Evolutionary conservation across 331 rosid genomes (phyloP), one percentile per base, ranked within the genome.

Genomic region (Ulmus americana): DNA sequence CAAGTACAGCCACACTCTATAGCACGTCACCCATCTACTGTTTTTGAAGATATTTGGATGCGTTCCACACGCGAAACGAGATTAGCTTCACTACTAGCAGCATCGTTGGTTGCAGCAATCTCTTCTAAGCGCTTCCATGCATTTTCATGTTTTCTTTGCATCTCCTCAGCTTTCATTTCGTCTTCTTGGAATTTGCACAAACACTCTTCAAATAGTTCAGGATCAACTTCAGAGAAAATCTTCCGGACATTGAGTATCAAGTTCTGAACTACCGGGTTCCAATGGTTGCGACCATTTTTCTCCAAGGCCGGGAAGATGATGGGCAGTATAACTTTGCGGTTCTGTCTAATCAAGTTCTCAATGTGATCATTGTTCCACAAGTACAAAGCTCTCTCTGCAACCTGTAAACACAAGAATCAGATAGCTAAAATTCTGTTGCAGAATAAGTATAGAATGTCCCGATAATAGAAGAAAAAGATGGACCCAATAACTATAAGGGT

Each of bases 311-410:
- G 85, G 55, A 81, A 77, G 70, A 81, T 74, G 63, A 81, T 67
- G 56, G 85, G 85, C 46, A 81, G 65, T 46, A 81, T 74, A 48
- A 67, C 64, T 18, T 59, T 77, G 44, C 65, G 48, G 68, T 81
- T 81, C 55, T 73, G 75, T 70, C 69, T 67, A 57, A 77, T 81
- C 44, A 81, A 74, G 47, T 63, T 70, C 61, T 74, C 75, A 14
- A 77, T 71, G 61, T 77, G 80, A 50, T 74, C 80, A 67, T 81
- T 81, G 73, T 77, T 81, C 80, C 82, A 81, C 55, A 81, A 68
- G 64, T 57, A 77, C 75, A 77, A 60, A 4, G 82, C 85, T 68
- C 85, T 77, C 71, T 81, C 85, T n/a, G 85, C 80, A 61, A 77
- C 85, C 85, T 81, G 76, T 22, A 60, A 64, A 59, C 49, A 55